Evolutionary conservation across 352 stramenopile species (phyloP).

Genomic region (Pythium insidiosum): DNA sequence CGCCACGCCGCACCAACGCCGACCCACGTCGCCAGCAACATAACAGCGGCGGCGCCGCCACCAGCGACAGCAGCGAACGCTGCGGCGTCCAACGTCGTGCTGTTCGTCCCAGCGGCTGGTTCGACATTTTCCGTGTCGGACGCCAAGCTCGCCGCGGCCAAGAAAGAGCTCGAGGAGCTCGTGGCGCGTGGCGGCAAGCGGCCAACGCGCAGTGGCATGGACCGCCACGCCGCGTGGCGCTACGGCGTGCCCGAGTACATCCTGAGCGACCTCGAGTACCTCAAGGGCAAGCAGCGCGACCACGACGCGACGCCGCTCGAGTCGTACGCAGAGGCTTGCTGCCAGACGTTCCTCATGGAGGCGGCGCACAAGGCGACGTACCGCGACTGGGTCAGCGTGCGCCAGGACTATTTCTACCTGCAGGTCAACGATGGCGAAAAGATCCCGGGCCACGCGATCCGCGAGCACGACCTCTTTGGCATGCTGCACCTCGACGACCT

Average conservation of each 20-base stretch:
- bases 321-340: constrained; percentile 65
- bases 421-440: constrained; percentile 61
- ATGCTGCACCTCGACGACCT: constrained; percentile 45
- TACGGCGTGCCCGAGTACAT: constrained; percentile 64
- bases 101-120: constrained; percentile 61
- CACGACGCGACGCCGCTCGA: constrained; percentile 48
- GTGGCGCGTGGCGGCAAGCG: constrained; percentile 40
- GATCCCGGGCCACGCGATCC: constrained; percentile 28
- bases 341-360: constrained; percentile 78
- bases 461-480: constrained; percentile 62
- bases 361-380: constrained; percentile 59
- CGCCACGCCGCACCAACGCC: not conserved
- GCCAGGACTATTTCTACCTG: constrained; percentile 48
- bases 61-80: constrained; percentile 17
- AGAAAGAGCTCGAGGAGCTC: constrained; percentile 49
- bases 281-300: constrained; percentile 46
- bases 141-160: constrained; percentile 42
- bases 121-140: constrained; percentile 63
- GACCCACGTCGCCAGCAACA: not conserved
- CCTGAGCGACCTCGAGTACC: constrained; percentile 70
- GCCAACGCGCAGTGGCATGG: constrained; percentile 35
- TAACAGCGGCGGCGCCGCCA: constrained; percentile 13
- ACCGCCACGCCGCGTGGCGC: constrained; percentile 37
- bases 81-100: constrained; percentile 42
- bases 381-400: constrained; percentile 52